A percentile compares a stretch with the other conserved stretches of the same genome.
These are phyloP conservation scores for Ceratobasidium theobromae DNA, from an alignment of 1,284 basidiomycete species.

Conservation along the genomic window DNA sequence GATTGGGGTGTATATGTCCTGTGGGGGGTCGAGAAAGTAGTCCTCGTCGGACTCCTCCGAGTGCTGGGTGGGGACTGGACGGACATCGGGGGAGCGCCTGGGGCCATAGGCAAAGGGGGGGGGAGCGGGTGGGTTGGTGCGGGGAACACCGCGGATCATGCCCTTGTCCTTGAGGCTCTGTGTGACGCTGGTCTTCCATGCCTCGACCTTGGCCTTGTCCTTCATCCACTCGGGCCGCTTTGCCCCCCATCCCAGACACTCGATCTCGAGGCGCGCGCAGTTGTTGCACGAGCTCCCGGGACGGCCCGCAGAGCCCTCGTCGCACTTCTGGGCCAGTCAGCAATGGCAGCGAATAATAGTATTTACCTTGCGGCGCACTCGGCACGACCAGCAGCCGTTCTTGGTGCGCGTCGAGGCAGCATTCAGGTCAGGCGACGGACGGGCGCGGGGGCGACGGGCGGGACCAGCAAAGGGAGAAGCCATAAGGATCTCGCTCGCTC, in stretches of 20 bases:
- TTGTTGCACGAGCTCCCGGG: conserved; percentile 69
- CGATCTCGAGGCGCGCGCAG: conserved; percentile 73
- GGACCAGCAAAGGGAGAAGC: too few species aligned
- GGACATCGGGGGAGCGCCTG: neutral
- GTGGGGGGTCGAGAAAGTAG: too few species aligned
- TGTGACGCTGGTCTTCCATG: conserved; percentile 34
- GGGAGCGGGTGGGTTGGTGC: conserved; percentile 24
- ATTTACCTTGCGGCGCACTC: conserved; percentile 9
- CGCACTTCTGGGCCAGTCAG: conserved; percentile 33
- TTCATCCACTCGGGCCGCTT: conserved; percentile 51
- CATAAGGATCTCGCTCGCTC: too few species aligned
- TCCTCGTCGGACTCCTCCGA: conserved; percentile 20
- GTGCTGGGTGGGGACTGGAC: neutral
- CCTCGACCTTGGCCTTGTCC: conserved; percentile 33
- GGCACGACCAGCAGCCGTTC: conserved; percentile 25
- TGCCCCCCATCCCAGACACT: conserved; percentile 82
- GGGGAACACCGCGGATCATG: conserved; percentile 35
- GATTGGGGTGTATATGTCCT: neutral
- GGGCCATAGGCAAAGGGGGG: conserved; percentile 6
- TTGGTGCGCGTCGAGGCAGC: conserved; percentile 15
- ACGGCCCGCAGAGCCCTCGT: conserved; percentile 21
- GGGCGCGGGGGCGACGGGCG: neutral
- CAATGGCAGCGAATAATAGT: neutral
- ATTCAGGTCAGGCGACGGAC: neutral
- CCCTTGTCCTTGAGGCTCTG: conserved; percentile 33